A percentile compares a stretch with the other conserved stretches of the same genome.
phyloP scores from a whole-genome alignment of 2,329 filamentous ascomycete genomes.

The Emericellopsis atlantica region DNA sequence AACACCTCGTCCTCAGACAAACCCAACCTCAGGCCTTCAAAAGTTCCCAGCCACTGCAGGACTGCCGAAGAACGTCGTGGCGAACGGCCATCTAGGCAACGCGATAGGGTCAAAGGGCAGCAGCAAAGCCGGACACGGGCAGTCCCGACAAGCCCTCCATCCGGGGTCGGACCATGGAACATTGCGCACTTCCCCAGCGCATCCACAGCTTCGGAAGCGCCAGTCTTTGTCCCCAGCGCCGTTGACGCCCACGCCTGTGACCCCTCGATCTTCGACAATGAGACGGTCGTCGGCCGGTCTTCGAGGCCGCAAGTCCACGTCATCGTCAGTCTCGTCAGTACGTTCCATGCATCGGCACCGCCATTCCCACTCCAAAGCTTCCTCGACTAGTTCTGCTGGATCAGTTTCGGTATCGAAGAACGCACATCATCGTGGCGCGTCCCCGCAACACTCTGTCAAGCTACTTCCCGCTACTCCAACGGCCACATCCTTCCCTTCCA shows the following conservation, averaged over 20 bases:
- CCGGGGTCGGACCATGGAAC: neutral
- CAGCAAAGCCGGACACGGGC: conserved; percentile 1
- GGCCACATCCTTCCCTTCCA: conserved; percentile 62
- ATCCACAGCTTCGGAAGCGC: conserved; percentile 41
- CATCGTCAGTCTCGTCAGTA: conserved; percentile 85
- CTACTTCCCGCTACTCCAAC: conserved; percentile 88
- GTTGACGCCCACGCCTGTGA: conserved; percentile 55
- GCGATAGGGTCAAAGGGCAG: conserved; percentile 11
- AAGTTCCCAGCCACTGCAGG: conserved; percentile 25
- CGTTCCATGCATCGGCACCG: conserved; percentile 80
- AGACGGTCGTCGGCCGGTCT: conserved; percentile 73
- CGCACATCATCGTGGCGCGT: conserved; percentile 47
- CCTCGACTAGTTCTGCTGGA: conserved; percentile 75
- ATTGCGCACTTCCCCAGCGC: conserved; percentile 9
- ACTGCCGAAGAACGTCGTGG: conserved; percentile 36
- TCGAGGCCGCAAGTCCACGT: conserved; percentile 87
- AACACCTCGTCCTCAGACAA: conserved; percentile 47
- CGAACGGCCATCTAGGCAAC: conserved; percentile 29
- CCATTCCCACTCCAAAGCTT: conserved; percentile 86
- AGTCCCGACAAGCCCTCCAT: no score
- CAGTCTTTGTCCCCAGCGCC: conserved; percentile 80
- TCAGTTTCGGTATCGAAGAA: conserved; percentile 61
- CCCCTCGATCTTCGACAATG: conserved; percentile 45
- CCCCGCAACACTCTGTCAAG: conserved; percentile 84
- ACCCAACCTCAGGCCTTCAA: conserved; percentile 25